A percentile compares a stretch with the other conserved stretches of the same genome.
Conservation (phyloP, 2,329 filamentous ascomycete genomes). For the Claviceps cyperi region DNA sequence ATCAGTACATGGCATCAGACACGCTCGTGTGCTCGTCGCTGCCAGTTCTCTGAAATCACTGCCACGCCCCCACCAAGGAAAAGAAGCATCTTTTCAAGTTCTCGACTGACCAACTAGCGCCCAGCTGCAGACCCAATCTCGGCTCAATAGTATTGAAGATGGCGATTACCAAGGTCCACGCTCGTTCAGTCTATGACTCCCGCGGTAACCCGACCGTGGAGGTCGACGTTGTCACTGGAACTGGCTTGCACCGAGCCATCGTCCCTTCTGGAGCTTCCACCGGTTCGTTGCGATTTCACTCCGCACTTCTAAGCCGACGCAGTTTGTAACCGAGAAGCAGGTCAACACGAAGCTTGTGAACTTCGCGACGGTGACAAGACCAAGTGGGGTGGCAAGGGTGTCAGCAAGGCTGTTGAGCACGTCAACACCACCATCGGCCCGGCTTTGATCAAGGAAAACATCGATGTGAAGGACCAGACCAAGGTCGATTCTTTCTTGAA, state of each 20-base stretch:
- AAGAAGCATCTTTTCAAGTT: background rate
- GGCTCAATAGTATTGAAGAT: constrained; percentile 41
- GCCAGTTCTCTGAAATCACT: background rate
- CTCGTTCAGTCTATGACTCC: constrained; percentile 95
- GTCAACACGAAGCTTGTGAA: constrained; percentile 82
- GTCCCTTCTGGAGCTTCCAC: constrained; percentile 95
- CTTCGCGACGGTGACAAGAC: constrained; percentile 80
- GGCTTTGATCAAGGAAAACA: constrained; percentile 64
- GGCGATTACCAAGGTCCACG: constrained; percentile 82
- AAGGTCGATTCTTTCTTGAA: constrained; percentile 75
- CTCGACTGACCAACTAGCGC: constrained; percentile 1
- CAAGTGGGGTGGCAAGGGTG: constrained; percentile 80
- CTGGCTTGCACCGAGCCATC: constrained; percentile 91
- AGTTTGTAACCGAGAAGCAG: constrained; percentile 29
- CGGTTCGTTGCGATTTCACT: constrained; percentile 39
- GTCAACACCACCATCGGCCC: constrained; percentile 73
- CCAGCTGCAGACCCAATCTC: constrained; percentile 1
- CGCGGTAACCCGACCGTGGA: constrained; percentile 97
- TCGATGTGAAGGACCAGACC: constrained; percentile 78
- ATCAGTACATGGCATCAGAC: background rate
- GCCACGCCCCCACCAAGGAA: constrained; percentile 6
- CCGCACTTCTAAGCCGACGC: constrained; percentile 8
- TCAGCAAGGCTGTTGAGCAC: constrained; percentile 72
- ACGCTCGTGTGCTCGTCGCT: background rate
- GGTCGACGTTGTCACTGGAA: constrained; percentile 93